Evolutionary conservation across 148 eudicot species (phyloP).

Genomic region (Chenopodium quinoa): DNA sequence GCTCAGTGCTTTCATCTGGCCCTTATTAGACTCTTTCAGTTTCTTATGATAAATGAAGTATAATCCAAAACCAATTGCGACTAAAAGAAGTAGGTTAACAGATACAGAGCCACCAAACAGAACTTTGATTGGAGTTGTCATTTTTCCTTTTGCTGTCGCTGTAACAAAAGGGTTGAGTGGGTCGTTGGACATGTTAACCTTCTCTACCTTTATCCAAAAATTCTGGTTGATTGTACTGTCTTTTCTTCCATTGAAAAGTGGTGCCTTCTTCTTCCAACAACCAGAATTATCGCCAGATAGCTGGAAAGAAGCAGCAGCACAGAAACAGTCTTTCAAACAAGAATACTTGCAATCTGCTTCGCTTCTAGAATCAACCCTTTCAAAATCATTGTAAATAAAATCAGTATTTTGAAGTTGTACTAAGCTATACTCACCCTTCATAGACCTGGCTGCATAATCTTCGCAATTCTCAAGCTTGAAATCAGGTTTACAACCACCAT

Average conservation of each 20-base stretch:
- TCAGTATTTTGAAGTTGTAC: conserved; percentile 22
- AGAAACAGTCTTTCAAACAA: conserved; percentile 54
- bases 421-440: conserved; percentile 16
- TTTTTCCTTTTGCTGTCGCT: background rate
- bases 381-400: conserved; percentile 30
- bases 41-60: conserved; percentile 7
- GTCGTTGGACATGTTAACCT: background rate
- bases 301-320: conserved; percentile 35
- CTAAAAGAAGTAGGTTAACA: conserved; percentile 21
- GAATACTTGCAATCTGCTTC: conserved; percentile 27
- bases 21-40: background rate
- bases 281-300: background rate
- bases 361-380: background rate
- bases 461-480: conserved; percentile 26
- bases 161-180: background rate
- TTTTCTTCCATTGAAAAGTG: conserved; percentile 29
- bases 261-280: conserved; percentile 39
- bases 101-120: conserved; percentile 29
- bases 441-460: background rate
- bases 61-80: conserved; percentile 13
- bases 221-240: background rate
- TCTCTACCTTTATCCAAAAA: conserved; percentile 24
- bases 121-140: conserved; percentile 7
- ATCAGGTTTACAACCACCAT: conserved; percentile 45
- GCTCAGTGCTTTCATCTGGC: conserved; percentile 2